A percentile compares a stretch with the other conserved stretches of the same genome.
phyloP scores from a whole-genome alignment of 1,139 yeast species.

The Protomyces gravidus region DNA sequence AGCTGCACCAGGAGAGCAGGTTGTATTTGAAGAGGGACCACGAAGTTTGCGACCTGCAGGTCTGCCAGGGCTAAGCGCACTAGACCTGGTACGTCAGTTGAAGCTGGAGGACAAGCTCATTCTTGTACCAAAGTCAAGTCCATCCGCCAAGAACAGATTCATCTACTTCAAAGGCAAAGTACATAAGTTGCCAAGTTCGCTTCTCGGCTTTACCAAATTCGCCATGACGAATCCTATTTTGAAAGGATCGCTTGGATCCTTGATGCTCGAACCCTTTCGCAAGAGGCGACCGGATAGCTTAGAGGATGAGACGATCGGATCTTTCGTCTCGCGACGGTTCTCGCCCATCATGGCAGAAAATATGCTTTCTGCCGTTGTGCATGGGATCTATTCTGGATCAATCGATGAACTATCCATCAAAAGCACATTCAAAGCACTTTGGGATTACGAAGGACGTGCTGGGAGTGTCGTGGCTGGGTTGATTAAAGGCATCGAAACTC shows the following conservation, averaged over 20 bases:
- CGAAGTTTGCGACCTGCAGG: constrained; percentile 44
- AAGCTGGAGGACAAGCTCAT: constrained; percentile 47
- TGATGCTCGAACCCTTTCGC: constrained; percentile 42
- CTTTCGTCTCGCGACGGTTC: constrained; percentile 65
- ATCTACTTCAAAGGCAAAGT: constrained; percentile 45
- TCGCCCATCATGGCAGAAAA: constrained; percentile 59
- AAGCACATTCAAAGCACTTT: constrained; percentile 31
- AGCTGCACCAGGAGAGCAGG: constrained; percentile 31
- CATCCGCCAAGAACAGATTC: constrained; percentile 56
- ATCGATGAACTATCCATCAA: constrained; percentile 55
- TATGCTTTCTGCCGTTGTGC: constrained; percentile 72
- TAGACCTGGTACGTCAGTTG: constrained; percentile 44
- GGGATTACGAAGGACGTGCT: constrained; percentile 31
- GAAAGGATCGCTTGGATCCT: constrained; percentile 43
- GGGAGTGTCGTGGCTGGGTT: constrained; percentile 33
- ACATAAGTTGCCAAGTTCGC: constrained; percentile 39
- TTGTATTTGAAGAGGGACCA: constrained; percentile 44
- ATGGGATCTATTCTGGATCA: constrained; percentile 93
- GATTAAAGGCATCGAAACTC: constrained; percentile 16
- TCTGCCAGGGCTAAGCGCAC: constrained; percentile 32
- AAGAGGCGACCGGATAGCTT: constrained; percentile 36
- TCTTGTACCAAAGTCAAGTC: constrained; percentile 50
- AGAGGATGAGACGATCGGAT: constrained; percentile 66
- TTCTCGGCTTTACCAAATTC: constrained; percentile 37
- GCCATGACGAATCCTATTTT: constrained; percentile 41